These are phyloP conservation scores for Sordaria brevicollis DNA, from an alignment of 495 filamentous ascomycete species.

Conservation along the genomic window DNA sequence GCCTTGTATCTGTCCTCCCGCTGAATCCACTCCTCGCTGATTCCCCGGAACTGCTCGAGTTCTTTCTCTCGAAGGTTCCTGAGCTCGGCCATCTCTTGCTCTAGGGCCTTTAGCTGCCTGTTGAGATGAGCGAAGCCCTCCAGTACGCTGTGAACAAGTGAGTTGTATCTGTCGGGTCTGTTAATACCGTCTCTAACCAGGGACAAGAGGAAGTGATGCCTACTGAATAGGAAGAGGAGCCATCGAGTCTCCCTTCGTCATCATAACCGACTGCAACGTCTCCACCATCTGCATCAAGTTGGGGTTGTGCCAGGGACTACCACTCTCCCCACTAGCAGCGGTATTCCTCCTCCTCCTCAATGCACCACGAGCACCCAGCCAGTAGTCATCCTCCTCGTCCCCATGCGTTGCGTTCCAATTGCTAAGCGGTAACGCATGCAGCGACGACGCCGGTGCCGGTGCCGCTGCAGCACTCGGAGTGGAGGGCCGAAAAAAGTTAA, in stretches of 20 bases:
- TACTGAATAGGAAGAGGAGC: slow-evolving; percentile 21
- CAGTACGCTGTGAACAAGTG: slow-evolving; percentile 29
- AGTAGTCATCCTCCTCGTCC: background rate
- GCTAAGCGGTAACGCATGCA: background rate
- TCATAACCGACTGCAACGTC: slow-evolving; percentile 25
- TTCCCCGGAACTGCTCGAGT: slow-evolving; percentile 25
- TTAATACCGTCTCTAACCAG: background rate
- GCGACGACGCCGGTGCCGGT: background rate
- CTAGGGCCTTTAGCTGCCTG: slow-evolving; percentile 3
- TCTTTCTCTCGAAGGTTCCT: slow-evolving; percentile 25
- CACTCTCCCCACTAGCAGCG: background rate
- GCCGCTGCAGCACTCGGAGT: background rate
- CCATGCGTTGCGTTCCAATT: background rate
- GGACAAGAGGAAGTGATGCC: background rate
- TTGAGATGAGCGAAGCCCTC: slow-evolving; percentile 26
- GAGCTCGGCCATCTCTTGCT: slow-evolving; percentile 18
- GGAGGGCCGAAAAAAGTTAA: background rate
- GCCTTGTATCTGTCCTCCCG: slow-evolving; percentile 31
- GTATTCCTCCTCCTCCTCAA: background rate
- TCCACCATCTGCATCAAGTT: slow-evolving; percentile 34
- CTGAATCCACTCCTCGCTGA: slow-evolving; percentile 32
- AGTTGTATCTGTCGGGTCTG: slow-evolving; percentile 20
- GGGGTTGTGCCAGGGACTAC: slow-evolving; percentile 28
- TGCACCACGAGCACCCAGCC: too few relatives aligned
- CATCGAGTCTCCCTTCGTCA: slow-evolving; percentile 16